Conservation (phyloP, 2,329 filamentous ascomycete species). For the Fusarium chaquense region DNA sequence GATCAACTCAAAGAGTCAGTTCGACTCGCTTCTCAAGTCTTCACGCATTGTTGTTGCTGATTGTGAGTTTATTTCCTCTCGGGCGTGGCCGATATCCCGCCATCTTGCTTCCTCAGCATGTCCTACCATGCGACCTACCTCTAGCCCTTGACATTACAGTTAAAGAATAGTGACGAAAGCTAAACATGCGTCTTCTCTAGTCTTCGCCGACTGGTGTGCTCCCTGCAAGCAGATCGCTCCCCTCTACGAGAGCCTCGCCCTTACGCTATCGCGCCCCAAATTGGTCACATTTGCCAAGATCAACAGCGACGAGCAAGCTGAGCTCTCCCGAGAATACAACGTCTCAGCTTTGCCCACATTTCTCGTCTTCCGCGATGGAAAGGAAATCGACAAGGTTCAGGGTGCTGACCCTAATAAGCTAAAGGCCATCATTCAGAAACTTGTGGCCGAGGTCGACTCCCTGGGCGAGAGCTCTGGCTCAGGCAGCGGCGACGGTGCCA, state of each 20-base stretch:
- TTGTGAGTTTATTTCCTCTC: constrained; percentile 71
- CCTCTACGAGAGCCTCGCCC: constrained; percentile 81
- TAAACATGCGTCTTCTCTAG: constrained; percentile 59
- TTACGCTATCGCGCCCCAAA: constrained; percentile 75
- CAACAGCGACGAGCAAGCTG: constrained; percentile 81
- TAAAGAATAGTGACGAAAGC: constrained; percentile 5
- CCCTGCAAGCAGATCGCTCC: constrained; percentile 88
- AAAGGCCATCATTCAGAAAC: constrained; percentile 75
- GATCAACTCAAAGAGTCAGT: constrained; percentile 68
- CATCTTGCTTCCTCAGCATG: constrained; percentile 20
- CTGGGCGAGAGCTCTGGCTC: constrained; percentile 61
- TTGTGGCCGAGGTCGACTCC: constrained; percentile 74
- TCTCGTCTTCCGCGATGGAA: constrained; percentile 82
- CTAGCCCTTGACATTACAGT: background rate
- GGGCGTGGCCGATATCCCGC: constrained; percentile 35
- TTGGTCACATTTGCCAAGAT: constrained; percentile 88
- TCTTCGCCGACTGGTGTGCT: constrained; percentile 88
- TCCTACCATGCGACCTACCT: constrained; percentile 30
- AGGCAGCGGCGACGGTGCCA: constrained; percentile 48
- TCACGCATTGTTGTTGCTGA: constrained; percentile 87
- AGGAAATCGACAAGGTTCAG: constrained; percentile 74
- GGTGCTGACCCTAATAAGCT: constrained; percentile 81
- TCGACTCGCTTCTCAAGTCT: constrained; percentile 74
- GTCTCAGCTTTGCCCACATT: constrained; percentile 90
- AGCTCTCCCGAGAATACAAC: constrained; percentile 78